Base-by-base conservation (phyloP, 1,284 basidiomycete genomes). In the Microbotryomycetes sp. region DNA sequence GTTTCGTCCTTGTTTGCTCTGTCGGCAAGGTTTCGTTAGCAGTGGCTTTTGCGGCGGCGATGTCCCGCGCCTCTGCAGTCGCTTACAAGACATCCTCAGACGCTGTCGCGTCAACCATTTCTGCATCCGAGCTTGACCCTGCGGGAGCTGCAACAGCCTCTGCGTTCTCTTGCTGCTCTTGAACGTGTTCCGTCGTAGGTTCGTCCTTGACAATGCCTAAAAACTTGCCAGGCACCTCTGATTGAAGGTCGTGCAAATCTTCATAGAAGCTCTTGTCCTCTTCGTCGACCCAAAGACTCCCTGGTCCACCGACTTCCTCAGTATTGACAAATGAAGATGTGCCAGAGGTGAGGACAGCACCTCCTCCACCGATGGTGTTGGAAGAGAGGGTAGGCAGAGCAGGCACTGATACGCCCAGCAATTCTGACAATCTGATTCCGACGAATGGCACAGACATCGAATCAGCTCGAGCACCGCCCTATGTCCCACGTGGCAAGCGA, bases 261-360 rank as follows among this genome's bases (percentile, higher is more conserved):
- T 97, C 93, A 73, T 89, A 98, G 77, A 97, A 98, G 54, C 86
- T 81, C 47, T 88, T 82, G 74, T 97, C 92, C 76, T 98, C 96
- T 66, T 98, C 96, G 71, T 98, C 96, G 74, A 93, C 91, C 96
- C 96, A 99, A 72, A 97, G 94, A 3, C 90, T 88, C 2, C 87
- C 86, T 6, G 81, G 63, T 6, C 69, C 55, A 61, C 72, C 61
- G 70, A 73, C 59, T 66, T 72, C 56, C 65, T 70, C 59, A 68
- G 65, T 67, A 5, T 62, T 55, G 1, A 56, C 32, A 22, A 46
- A 48, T 3, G 62, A 60, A 6, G 65, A 61, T 2, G 54, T 49
- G 1, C 67, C 65, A 12, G 60, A 62, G 6, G 59, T 62, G 23
- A 69, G 59, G 49, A 69, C 63, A 1, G 66, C 64, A 3, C 67